Evolutionary conservation across 148 eudicot species (phyloP), one percentile per base, ranked within the genome.

Genomic region (Salicornia ramosissima): DNA sequence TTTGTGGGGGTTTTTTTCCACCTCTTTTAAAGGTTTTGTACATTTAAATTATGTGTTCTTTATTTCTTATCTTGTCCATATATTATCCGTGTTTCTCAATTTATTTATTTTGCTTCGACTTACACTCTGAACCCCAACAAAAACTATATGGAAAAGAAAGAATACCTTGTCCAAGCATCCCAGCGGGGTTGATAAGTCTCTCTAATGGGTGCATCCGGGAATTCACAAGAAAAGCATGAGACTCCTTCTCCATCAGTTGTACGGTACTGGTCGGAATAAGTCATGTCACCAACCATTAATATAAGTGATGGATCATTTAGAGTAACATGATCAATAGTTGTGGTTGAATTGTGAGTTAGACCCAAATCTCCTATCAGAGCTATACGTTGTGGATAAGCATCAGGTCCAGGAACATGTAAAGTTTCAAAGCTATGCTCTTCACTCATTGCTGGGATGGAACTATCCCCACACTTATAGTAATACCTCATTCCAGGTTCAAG

Each of bases 81-180:
- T n/a, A n/a, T n/a, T n/a, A n/a, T n/a, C n/a, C n/a, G n/a, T n/a
- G n/a, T n/a, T n/a, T n/a, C n/a, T n/a, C n/a, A n/a, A n/a, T n/a
- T n/a, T n/a, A n/a, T n/a, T n/a, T n/a, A n/a, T n/a, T n/a, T n/a
- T n/a, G n/a, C n/a, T n/a, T n/a, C n/a, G n/a, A n/a, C n/a, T n/a
- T n/a, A n/a, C n/a, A n/a, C n/a, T n/a, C n/a, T n/a, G n/a, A n/a
- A n/a, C n/a, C n/a, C n/a, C n/a, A n/a, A n/a, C n/a, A n/a, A n/a
- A n/a, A n/a, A n/a, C n/a, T n/a, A n/a, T n/a, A n/a, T n/a, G n/a
- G n/a, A n/a, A 36, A 31, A 54, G 12, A n/a, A 43, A 52, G 60
- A 21, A 61, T 86, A 93, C 98, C 98, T 90, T 83, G 92, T 87
- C 98, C 98, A 93, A 31, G 87, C 96, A 74, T 93, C 98, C 98